These are phyloP conservation scores for Coemansia sp. DNA, from an alignment of 192 early-diverging fungal genomes.

Conservation along the genomic window DNA sequence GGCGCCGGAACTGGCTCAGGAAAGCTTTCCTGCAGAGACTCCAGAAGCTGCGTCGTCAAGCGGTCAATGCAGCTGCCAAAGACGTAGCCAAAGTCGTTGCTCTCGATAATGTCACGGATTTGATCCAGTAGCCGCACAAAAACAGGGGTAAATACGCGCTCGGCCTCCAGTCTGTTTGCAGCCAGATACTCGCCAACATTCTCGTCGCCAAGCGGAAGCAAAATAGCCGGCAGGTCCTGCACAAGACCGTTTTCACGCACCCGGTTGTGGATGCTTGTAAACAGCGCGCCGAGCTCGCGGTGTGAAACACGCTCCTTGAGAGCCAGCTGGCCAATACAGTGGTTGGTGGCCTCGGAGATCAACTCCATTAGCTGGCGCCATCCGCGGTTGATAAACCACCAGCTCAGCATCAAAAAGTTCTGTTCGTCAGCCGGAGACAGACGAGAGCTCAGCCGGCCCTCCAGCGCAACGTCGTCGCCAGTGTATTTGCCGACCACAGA, in stretches of 20 bases:
- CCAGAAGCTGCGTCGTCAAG: constrained; percentile 48
- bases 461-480: constrained; percentile 19
- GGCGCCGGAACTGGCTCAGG: constrained; percentile 43
- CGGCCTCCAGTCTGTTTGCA: constrained; percentile 42
- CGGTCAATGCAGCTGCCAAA: constrained; percentile 51
- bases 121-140: constrained; percentile 81
- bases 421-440: constrained; percentile 62
- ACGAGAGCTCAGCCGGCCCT: constrained; percentile 28
- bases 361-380: constrained; percentile 73
- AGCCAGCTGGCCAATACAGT: constrained; percentile 48
- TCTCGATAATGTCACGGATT: constrained; percentile 86
- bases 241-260: constrained; percentile 54
- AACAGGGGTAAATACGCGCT: constrained; percentile 59
- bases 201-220: constrained; percentile 45
- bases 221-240: constrained; percentile 23
- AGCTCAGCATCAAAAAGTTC: constrained; percentile 85
- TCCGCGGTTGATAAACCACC: constrained; percentile 90
- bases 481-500: constrained; percentile 59
- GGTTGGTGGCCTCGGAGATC: constrained; percentile 59
- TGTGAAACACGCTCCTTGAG: constrained; percentile 67
- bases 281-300: constrained; percentile 60
- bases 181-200: constrained; percentile 36
- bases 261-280: constrained; percentile 58
- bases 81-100: constrained; percentile 43
- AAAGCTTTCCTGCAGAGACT: constrained; percentile 54